These are phyloP conservation scores for Penicillium hesseltinei DNA, from an alignment of 2,329 filamentous ascomycete species.

Conservation along the genomic window DNA sequence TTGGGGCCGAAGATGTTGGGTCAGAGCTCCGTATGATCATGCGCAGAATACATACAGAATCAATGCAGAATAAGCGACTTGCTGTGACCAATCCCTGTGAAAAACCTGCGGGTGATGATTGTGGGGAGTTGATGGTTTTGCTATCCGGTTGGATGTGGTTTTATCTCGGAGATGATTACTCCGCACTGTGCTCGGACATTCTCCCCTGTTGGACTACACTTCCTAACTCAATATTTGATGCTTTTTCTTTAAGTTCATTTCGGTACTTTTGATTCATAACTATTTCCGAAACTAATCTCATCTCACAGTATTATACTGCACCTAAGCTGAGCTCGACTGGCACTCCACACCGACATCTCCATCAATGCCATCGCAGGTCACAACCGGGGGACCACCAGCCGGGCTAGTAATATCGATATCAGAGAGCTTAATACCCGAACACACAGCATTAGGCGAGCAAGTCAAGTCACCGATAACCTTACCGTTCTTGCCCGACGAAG, in stretches of 20 bases:
- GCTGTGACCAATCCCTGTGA: neutral
- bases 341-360: slow-evolving; percentile 44
- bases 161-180: neutral
- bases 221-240: neutral
- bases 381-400: slow-evolving; percentile 41
- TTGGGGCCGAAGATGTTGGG: too few species aligned
- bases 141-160: neutral
- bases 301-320: too few species aligned
- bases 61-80: neutral
- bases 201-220: neutral
- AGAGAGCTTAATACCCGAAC: slow-evolving; percentile 55
- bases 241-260: neutral
- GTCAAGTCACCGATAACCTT: slow-evolving; percentile 55
- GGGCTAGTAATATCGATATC: slow-evolving; percentile 57
- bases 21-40: neutral
- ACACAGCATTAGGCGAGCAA: slow-evolving; percentile 58
- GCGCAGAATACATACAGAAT: too few species aligned
- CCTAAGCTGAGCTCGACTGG: slow-evolving; percentile 20
- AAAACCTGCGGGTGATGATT: neutral
- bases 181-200: neutral
- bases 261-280: neutral
- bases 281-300: neutral
- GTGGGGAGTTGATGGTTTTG: neutral
- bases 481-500: slow-evolving; percentile 56
- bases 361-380: slow-evolving; percentile 53